Base-by-base conservation (phyloP, 345 rosid species). In the Syzygium aqueum region DNA sequence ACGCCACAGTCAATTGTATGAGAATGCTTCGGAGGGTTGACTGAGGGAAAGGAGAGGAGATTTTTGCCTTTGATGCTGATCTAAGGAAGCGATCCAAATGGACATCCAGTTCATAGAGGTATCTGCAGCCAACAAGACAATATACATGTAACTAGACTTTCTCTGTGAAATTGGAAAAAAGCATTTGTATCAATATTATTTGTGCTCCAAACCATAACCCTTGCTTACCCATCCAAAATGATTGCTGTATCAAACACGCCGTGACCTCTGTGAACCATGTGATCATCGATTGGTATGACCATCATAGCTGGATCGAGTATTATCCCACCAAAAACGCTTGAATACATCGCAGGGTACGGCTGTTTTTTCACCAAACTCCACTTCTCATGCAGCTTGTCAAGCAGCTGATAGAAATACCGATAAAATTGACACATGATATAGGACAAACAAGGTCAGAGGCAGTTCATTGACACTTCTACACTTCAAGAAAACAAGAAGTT, bases 251-350 rank as follows among this genome's bases (percentile, higher is more conserved):
- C 97, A 51, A 95, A 95, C 87, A 95, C 96, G 3, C 95, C 95
- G 56, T 94, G 97, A 9, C 97, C 95, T 80, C 95, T 91, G 86
- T 95, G 97, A 87, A 94, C 97, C 95, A 93, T 95, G 90, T 95
- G 97, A 91, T 94, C 97, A 52, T 95, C 97, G 25, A 95, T 92
- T 17, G 96, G 96, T 84, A 95, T 91, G 33, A 93, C 92, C 96
- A 95, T 94, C 94, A 94, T 87, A 51, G 95, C 94, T 27, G 95
- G 95, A 89, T 95, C 96, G 27, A 94, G 94, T 87, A 92, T 89
- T 80, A 95, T 92, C 84, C 97, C 96, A 53, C 96, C 94, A 87
- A 85, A 95, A 51, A 91, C 78, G 82, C 95, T 95, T 56, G 97
- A 95, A 90, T 94, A 95, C 94, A 95, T 94, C 67, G 94, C 96